phyloP scores from a whole-genome alignment of 116 monocot genomes.

The Papilionanthe hybrid region DNA sequence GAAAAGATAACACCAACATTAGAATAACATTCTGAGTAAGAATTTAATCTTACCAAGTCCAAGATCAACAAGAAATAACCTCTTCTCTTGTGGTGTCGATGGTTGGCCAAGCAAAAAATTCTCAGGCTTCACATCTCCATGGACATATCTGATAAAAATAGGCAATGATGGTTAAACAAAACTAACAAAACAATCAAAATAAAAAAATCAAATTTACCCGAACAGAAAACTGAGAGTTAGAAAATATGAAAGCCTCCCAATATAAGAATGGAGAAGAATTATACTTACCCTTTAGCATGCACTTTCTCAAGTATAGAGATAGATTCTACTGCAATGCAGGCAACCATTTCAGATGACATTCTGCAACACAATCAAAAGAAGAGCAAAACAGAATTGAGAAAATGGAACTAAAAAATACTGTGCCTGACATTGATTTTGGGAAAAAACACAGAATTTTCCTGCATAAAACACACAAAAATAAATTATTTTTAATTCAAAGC shows the following conservation, averaged over 20 bases:
- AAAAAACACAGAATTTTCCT: background rate
- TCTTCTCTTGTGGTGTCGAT: conserved; percentile 81
- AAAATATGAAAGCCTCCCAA: background rate
- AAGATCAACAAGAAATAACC: conserved; percentile 87
- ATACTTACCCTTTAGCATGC: conserved; percentile 81
- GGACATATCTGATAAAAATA: conserved; percentile 59
- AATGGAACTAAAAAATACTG: background rate
- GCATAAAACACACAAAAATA: background rate
- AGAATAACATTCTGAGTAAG: background rate
- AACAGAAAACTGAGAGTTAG: background rate
- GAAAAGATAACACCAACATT: background rate
- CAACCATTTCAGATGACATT: conserved; percentile 84
- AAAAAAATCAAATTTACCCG: background rate
- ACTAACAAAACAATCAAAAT: background rate
- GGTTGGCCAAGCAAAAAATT: conserved; percentile 97
- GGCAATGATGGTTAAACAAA: background rate
- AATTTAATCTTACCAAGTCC: conserved; percentile 57
- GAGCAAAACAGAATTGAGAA: background rate
- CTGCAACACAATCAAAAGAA: conserved; percentile 26
- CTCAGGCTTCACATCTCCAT: conserved; percentile 98
- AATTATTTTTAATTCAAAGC: background rate
- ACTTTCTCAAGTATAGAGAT: conserved; percentile 96
- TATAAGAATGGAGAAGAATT: background rate
- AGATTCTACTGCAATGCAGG: conserved; percentile 92
- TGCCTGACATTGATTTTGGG: background rate